Evolutionary conservation across 352 stramenopile species (phyloP), one percentile per base, ranked within the genome.

Genomic region (Pythium rishiriense): DNA sequence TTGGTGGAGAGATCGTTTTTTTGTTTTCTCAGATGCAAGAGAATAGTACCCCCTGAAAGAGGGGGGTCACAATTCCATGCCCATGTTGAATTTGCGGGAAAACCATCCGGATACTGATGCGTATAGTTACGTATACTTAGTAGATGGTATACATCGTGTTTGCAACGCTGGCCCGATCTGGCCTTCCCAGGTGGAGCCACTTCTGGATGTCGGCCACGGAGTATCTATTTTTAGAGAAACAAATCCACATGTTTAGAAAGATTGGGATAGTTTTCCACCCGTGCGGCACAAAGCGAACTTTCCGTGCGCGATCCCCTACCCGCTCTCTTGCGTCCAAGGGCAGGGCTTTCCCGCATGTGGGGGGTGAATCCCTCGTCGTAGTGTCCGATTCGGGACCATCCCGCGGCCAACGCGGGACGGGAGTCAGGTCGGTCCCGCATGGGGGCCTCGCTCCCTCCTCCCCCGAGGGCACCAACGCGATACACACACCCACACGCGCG

Each of bases 361-460:
- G 35, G 24, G 37, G 15, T 29, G 14, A 4, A 15, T 58, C 33
- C 58, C 48, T 42, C 15, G 19, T 57, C 15, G 22, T 21, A 53
- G 3, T 1, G 11, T 66, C n/a, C 19, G 17, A 58, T 21, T n/a
- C 29, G 58, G 58, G 33, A 58, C 14, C n/a, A 7, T n/a, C 22
- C 15, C 6, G 9, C 35, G 19, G n/a, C 41, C 26, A 24, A 50
- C 41, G 5, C 7, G 54, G 25, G 41, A 61, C 54, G 45, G 43
- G 56, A 63, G 56, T 63, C 56, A 63, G 52, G 37, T 42, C 24
- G 56, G 43, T 63, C 56, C 56, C 56, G 37, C 24, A 46, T 58
- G 7, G 1, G 7, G 29, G 49, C 4, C 17, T 42, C 35, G n/a
- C n/a, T n/a, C n/a, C n/a, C n/a, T n/a, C n/a, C n/a, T n/a, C 14